Evolutionary conservation across 257 asterid species (phyloP).

Genomic region (Verbena officinalis): DNA sequence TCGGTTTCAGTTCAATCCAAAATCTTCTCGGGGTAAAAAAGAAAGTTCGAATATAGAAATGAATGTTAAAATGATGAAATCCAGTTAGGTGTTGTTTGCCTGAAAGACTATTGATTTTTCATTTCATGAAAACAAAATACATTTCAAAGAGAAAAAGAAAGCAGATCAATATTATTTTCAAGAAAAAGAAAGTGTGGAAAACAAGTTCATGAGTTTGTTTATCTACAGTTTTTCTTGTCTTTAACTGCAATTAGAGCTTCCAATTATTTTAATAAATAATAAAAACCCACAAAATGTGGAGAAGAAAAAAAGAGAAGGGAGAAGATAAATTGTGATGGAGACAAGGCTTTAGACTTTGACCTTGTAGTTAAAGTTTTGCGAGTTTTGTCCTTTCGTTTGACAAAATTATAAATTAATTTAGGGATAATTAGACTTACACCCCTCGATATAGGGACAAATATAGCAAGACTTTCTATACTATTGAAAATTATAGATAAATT

Average conservation of each 20-base stretch:
- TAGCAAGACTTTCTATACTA: no score
- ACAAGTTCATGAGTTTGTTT: neutral
- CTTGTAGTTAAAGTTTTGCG: neutral
- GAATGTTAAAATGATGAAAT: neutral
- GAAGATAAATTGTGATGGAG: constrained; percentile 23
- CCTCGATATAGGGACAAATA: no score
- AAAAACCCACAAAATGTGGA: constrained; percentile 1
- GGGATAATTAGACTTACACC: no score
- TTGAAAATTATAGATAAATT: no score
- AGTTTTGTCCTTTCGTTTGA: no score
- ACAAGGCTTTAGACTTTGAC: constrained; percentile 24
- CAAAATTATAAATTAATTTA: no score
- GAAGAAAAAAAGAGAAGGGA: neutral
- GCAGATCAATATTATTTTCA: no score
- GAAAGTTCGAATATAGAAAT: neutral
- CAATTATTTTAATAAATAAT: constrained; percentile 11
- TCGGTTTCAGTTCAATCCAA: neutral
- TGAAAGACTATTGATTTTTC: neutral
- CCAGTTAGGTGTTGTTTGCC: neutral
- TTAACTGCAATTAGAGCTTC: constrained; percentile 19
- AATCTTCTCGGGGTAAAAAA: neutral
- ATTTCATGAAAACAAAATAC: neutral
- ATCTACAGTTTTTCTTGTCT: constrained; percentile 13
- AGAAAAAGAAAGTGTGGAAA: no score
- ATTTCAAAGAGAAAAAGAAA: neutral